Base-by-base conservation (phyloP, 495 filamentous ascomycete species). In the Penicillium canescens region DNA sequence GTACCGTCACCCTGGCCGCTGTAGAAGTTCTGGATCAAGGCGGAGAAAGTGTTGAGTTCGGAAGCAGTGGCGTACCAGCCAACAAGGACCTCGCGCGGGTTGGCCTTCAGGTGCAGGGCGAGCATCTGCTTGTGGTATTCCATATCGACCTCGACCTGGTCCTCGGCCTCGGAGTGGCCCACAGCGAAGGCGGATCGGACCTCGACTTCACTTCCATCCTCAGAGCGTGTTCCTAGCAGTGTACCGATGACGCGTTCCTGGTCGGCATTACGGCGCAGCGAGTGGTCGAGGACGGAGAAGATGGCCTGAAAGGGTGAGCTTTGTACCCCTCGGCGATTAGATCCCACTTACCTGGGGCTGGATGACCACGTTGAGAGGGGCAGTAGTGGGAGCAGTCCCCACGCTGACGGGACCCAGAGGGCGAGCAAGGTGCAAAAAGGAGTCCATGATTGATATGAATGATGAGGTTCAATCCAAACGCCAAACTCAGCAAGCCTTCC, bases 71-170 rank as follows among this genome's bases (percentile, higher is more conserved):
- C 96, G 77, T 98, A 98, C 94, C 94, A 98, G 61, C 94, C 94
- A 28, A 98, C 86, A 16, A 98, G 82, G 23, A 93, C 85, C 74
- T 98, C 94, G 69, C 90, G 87, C 11, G 95, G 94, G 73, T 92
- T 91, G 14, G 92, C 92, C 78, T 91, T 91, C 59, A 96, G 83
- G 69, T 96, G 92, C 57, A 98, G 79, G 14, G 86, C 86, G 14
- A 97, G 84, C 94, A 98, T 98, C 70, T 92, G 90, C 82, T 98
- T 98, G 74, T 98, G 94, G 70, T 98, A 98, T 73, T 98, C 94
- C 83, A 98, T 96, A 72, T 98, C 94, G 54, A 98, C 95, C 69
- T 98, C 94, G 62, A 98, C 94, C 73, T 98, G 94, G 74, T 98
- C 94, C 68, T 92, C 86, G 64, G 91, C 96, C 78, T 98, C 94